Base-by-base conservation (phyloP, 2,329 filamentous ascomycete species). In the Phialemoniopsis sp. region DNA sequence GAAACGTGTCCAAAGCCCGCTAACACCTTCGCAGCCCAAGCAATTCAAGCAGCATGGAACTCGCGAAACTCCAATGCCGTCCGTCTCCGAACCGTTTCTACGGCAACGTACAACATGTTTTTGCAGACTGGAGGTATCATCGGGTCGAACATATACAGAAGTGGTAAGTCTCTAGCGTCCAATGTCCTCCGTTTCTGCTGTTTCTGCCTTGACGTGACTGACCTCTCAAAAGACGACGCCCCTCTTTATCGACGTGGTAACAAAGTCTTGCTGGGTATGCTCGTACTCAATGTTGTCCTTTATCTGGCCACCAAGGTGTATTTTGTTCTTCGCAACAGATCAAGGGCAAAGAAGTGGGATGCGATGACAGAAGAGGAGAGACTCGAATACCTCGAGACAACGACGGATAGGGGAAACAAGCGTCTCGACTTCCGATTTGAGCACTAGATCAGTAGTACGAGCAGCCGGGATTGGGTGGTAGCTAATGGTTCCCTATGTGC, bases 61-160 rank as follows among this genome's bases (percentile, higher is more conserved):
- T 68, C 64, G 2, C 64, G 75, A 36, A 85, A 85, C 51, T 73
- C 78, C 3, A 79, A 80, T 45, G 68, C 72, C 1, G 78, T 85
- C 9, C 67, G 80, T 10, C 78, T 75, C 6, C 65, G 80, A 7
- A 77, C 80, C 2, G 77, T 86, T 2, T 76, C 77, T 0, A 73
- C 78, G 1, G 80, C 77, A 0, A 59, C 78, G n/a, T 84, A 84
- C 57, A 84, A 83, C 50, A 73, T 73, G 67, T 66, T 59, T 19
- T 62, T 67, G 3, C 69, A 73, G 47, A 58, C 62, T 0, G 58
- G 61, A n/a, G 58, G 55, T 1, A 64, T 72, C 26, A 66, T 67
- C 36, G 47, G 54, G 1, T 57, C 59, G 26, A 68, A 69, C 42
- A 62, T 68, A 9, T 68, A 66, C 41, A 56, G 62, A 4, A 43